Evolutionary conservation across 345 rosid genomes (phyloP), one percentile per base, ranked within the genome.

Genomic region (Hypericum perforatum): DNA sequence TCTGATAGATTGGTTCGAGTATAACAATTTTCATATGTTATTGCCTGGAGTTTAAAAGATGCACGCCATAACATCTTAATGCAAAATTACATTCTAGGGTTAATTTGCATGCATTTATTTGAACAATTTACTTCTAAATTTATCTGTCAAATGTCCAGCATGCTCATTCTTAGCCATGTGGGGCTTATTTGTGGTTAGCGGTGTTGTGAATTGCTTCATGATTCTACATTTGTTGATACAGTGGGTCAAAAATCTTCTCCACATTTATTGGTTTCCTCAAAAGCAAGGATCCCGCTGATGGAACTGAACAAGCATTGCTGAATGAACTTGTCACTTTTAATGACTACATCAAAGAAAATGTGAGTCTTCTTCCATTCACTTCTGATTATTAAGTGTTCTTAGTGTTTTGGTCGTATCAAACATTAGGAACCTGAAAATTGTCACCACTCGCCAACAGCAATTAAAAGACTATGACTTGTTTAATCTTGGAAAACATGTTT

Each of bases 221-320:
- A 11, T 8, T 62, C 53, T 47, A 2, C 61, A 39, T 43, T 65
- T 53, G 45, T 62, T 45, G 59, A 8, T 71, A 68, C 37, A 91
- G 95, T n/a, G 95, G 98, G 45, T 91, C 81, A 5, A 91, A 86
- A 64, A 79, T 87, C 37, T 85, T 87, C 78, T 87, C 98, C 58
- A 74, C 88, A 14, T 91, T 87, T 71, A 77, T 91, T 39, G 96
- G 88, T 61, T 87, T 85, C 53, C 90, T 91, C 29, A 87, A 87
- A 74, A 87, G 96, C 82, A 85, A 87, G 74, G 94, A 87, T 60
- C 53, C 84, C 32, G 65, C 32, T 57, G 90, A 88, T 74, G 98
- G 94, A 70, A 81, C 89, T 9, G 84, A 85, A 68, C 81, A 81
- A 68, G 78, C 78, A 62, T 76, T 92, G 39, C 74, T 83, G 32